These are phyloP conservation scores for Triangularia setosa DNA, from an alignment of 2,329 filamentous ascomycete genomes.

Conservation along the genomic window DNA sequence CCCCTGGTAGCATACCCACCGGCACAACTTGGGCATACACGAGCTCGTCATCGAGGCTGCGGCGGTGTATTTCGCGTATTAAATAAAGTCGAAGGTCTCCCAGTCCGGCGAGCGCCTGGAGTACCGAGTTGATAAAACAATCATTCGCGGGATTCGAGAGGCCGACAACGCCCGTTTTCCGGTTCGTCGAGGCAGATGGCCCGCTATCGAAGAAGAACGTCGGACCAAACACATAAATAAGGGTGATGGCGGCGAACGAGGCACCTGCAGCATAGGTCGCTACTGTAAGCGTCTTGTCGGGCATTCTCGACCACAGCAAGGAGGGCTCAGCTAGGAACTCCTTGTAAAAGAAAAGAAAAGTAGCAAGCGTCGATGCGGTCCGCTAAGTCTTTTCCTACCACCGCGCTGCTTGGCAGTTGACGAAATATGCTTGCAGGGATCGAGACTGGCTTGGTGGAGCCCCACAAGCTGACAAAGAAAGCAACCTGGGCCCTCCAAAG, in stretches of 20 bases:
- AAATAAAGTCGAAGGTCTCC: conserved; percentile 86
- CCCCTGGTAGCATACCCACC: conserved; percentile 3
- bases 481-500: too few species aligned
- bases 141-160: conserved; percentile 90
- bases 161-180: conserved; percentile 85
- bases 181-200: conserved; percentile 36
- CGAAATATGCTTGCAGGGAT: too few species aligned
- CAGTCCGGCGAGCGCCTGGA: conserved; percentile 88
- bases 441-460: too few species aligned
- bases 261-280: conserved; percentile 93
- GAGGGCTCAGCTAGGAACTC: background rate
- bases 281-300: conserved; percentile 76
- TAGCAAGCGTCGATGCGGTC: background rate
- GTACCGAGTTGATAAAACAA: conserved; percentile 93
- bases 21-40: conserved; percentile 66
- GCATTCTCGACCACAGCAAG: conserved; percentile 54
- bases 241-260: conserved; percentile 86
- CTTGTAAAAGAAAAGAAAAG: background rate
- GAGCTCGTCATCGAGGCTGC: conserved; percentile 71
- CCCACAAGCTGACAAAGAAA: too few species aligned
- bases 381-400: too few species aligned
- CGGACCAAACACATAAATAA: conserved; percentile 97
- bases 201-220: conserved; percentile 85
- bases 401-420: too few species aligned
- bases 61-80: conserved; percentile 83